Conservation (phyloP, 2,329 filamentous ascomycete genomes). For the Monilinia fructicola region DNA sequence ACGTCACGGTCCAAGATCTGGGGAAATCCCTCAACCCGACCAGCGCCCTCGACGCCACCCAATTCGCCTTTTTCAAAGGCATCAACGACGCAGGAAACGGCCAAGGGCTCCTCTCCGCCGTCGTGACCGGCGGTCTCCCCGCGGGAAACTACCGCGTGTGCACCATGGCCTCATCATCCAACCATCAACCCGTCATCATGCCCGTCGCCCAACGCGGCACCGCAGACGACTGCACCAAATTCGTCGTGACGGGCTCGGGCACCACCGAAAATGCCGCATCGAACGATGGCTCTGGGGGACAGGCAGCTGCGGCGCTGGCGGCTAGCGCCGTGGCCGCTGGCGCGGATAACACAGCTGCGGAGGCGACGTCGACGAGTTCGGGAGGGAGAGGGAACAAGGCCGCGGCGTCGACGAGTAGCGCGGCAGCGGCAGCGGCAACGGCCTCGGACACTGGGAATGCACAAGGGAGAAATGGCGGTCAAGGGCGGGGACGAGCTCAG, state of each 20-base stretch:
- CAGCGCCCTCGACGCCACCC: constrained; percentile 37
- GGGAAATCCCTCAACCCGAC: constrained; percentile 40
- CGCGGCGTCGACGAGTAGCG: background rate
- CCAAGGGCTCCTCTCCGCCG: constrained; percentile 43
- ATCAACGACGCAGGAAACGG: constrained; percentile 45
- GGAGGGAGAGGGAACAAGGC: too few species aligned
- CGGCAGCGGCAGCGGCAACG: constrained; percentile 10
- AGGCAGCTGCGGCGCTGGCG: constrained; percentile 27
- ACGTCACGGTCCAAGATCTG: constrained; percentile 44
- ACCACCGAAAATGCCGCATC: constrained; percentile 29
- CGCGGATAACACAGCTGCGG: background rate
- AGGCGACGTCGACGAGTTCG: too few species aligned
- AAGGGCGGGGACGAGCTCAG: background rate
- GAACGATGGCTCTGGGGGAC: constrained; percentile 29
- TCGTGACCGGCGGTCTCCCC: constrained; percentile 44
- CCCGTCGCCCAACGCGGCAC: constrained; percentile 48
- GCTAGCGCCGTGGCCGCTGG: constrained; percentile 40
- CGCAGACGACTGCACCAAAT: constrained; percentile 48
- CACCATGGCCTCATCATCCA: constrained; percentile 45
- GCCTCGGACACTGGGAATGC: background rate
- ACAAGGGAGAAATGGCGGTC: background rate
- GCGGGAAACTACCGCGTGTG: constrained; percentile 48
- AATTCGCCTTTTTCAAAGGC: constrained; percentile 46
- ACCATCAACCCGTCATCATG: constrained; percentile 48
- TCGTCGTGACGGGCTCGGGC: constrained; percentile 41